These are phyloP conservation scores for Priceomyces fermenticarens DNA, from an alignment of 805 yeast species.

Conservation along the genomic window DNA sequence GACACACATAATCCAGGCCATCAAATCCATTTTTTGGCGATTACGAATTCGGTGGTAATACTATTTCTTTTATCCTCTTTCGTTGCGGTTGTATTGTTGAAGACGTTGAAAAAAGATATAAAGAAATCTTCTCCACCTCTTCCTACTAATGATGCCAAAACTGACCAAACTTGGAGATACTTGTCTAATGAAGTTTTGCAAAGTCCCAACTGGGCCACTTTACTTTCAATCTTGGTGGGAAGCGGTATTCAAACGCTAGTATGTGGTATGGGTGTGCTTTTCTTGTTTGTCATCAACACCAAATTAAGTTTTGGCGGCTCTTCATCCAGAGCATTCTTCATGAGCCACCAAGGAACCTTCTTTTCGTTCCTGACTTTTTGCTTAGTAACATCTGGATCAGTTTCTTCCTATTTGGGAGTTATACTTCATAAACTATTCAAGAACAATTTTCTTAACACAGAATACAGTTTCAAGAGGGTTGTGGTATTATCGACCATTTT, in stretches of 20 bases:
- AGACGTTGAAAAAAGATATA: constrained; percentile 53
- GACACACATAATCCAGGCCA: constrained; percentile 42
- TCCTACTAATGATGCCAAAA: constrained; percentile 11
- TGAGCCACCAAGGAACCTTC: constrained; percentile 65
- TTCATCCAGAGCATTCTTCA: constrained; percentile 56
- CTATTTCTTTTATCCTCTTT: constrained; percentile 58
- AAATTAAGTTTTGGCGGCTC: constrained; percentile 18
- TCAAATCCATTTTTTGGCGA: constrained; percentile 74
- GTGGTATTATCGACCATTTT: constrained; percentile 22
- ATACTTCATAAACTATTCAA: constrained; percentile 57
- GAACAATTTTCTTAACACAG: constrained; percentile 29
- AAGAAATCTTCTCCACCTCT: constrained; percentile 16
- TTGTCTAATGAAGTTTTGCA: constrained; percentile 53
- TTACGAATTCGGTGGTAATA: constrained; percentile 68
- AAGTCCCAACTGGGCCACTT: constrained; percentile 46
- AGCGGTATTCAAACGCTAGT: constrained; percentile 74
- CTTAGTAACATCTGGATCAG: constrained; percentile 67
- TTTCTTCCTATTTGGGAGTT: constrained; percentile 72
- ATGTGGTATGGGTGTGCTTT: constrained; percentile 59
- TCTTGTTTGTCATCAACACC: constrained; percentile 44
- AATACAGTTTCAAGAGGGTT: constrained; percentile 12
- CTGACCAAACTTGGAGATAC: constrained; percentile 47
- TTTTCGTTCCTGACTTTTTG: constrained; percentile 56
- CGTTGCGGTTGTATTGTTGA: constrained; percentile 61
- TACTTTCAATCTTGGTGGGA: constrained; percentile 59